Conservation (phyloP, 352 stramenopile genomes). For the Pythium sukuiense region DNA sequence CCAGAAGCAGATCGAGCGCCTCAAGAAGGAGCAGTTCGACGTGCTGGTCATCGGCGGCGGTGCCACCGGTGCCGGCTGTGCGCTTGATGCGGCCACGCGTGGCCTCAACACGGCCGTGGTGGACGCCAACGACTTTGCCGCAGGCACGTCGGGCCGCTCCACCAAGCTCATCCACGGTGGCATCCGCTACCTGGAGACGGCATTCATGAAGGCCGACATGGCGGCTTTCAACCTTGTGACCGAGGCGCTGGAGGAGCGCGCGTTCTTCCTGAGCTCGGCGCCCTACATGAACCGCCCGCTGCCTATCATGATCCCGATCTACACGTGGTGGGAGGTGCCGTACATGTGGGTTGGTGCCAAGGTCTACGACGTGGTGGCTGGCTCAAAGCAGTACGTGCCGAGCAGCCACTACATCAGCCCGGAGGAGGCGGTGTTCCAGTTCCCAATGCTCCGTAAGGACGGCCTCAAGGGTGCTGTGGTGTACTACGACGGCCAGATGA, state of each 20-base stretch:
- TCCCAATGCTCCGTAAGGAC: slow-evolving; percentile 92
- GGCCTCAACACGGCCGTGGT: slow-evolving; percentile 93
- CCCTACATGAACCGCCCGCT: slow-evolving; percentile 95
- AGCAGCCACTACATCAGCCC: slow-evolving; percentile 89
- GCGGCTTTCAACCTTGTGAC: slow-evolving; percentile 89
- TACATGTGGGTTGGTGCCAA: slow-evolving; percentile 95
- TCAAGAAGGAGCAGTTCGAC: slow-evolving; percentile 92
- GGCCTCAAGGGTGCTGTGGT: slow-evolving; percentile 92
- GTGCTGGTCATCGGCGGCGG: slow-evolving; percentile 93
- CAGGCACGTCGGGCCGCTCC: slow-evolving; percentile 90
- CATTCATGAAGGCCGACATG: slow-evolving; percentile 92
- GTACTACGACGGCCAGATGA: slow-evolving; percentile 92
- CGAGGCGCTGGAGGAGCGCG: slow-evolving; percentile 92
- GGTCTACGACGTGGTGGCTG: slow-evolving; percentile 92
- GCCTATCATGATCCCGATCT: slow-evolving; percentile 96
- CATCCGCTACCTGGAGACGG: slow-evolving; percentile 95
- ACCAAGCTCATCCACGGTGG: slow-evolving; percentile 96
- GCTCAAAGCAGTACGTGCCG: slow-evolving; percentile 86
- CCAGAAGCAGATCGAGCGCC: slow-evolving; percentile 61
- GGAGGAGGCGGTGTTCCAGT: slow-evolving; percentile 92
- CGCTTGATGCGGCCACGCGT: slow-evolving; percentile 89
- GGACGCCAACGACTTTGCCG: slow-evolving; percentile 91
- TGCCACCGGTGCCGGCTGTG: slow-evolving; percentile 90
- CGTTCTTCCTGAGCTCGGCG: slow-evolving; percentile 91
- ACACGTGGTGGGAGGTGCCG: slow-evolving; percentile 94